phyloP scores from a whole-genome alignment of 169 alveolate species.

The Plasmodium berghei region DNA sequence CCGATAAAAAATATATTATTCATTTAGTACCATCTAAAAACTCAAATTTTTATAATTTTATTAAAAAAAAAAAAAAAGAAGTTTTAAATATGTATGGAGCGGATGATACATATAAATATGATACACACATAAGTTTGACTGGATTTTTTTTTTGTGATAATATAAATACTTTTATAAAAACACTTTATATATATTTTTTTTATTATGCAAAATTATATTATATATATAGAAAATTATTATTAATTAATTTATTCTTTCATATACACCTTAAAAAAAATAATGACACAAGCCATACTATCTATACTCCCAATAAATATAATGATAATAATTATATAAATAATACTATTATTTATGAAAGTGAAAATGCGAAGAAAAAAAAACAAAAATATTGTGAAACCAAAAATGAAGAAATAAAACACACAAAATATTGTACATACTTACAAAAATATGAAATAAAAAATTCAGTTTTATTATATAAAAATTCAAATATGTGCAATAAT shows the following conservation, averaged over 20 bases:
- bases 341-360: background rate
- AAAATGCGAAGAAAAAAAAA: background rate
- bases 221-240: slow-evolving; percentile 11
- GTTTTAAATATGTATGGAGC: slow-evolving; percentile 36
- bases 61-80: slow-evolving; percentile 48
- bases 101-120: slow-evolving; percentile 70
- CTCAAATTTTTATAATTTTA: slow-evolving; percentile 32
- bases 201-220: slow-evolving; percentile 44
- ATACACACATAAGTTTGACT: slow-evolving; percentile 68
- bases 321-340: background rate
- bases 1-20: slow-evolving; percentile 30
- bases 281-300: background rate
- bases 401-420: background rate
- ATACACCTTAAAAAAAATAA: slow-evolving; percentile 1
- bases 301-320: background rate
- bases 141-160: slow-evolving; percentile 60
- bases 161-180: slow-evolving; percentile 26
- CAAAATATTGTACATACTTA: too few species aligned
- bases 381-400: background rate
- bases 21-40: slow-evolving; percentile 70
- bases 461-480: too few species aligned
- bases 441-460: too few species aligned
- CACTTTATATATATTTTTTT: slow-evolving; percentile 30
- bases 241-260: slow-evolving; percentile 22
- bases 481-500: too few species aligned